These are phyloP conservation scores for Dioscorea zingiberensis DNA, from an alignment of 106 monocot species.

Conservation along the genomic window DNA sequence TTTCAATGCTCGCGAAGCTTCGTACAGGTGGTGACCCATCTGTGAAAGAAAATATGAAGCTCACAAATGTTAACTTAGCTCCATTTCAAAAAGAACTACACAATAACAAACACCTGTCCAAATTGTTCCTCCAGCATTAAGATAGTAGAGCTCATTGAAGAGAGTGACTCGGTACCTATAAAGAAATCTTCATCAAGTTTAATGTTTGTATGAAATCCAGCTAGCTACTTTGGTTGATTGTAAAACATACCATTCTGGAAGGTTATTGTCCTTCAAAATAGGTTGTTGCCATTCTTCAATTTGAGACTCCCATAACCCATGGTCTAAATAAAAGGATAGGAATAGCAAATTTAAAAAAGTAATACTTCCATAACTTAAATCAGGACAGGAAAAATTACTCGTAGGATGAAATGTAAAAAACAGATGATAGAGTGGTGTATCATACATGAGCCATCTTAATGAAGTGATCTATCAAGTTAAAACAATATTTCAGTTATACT, in stretches of 20 bases:
- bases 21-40: conserved; percentile 77
- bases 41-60: conserved; percentile 15
- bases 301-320: conserved; percentile 68
- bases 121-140: conserved; percentile 95
- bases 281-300: conserved; percentile 98
- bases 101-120: conserved; percentile 76
- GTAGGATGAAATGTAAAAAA: too few relatives aligned
- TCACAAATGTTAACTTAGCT: neutral
- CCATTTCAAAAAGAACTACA: neutral
- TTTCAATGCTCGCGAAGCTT: conserved; percentile 64
- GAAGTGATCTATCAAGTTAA: too few relatives aligned
- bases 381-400: too few relatives aligned
- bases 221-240: neutral
- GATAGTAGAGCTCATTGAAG: conserved; percentile 97
- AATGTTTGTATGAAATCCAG: neutral
- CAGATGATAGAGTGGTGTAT: too few relatives aligned
- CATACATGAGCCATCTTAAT: too few relatives aligned
- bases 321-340: conserved; percentile 26
- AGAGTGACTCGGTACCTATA: conserved; percentile 87
- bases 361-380: too few relatives aligned
- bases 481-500: too few relatives aligned
- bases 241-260: conserved; percentile 69
- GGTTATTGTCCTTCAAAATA: conserved; percentile 68
- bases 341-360: neutral
- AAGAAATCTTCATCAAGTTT: conserved; percentile 2